Conservation (phyloP, 495 filamentous ascomycete species). For the Penicillium herquei region DNA sequence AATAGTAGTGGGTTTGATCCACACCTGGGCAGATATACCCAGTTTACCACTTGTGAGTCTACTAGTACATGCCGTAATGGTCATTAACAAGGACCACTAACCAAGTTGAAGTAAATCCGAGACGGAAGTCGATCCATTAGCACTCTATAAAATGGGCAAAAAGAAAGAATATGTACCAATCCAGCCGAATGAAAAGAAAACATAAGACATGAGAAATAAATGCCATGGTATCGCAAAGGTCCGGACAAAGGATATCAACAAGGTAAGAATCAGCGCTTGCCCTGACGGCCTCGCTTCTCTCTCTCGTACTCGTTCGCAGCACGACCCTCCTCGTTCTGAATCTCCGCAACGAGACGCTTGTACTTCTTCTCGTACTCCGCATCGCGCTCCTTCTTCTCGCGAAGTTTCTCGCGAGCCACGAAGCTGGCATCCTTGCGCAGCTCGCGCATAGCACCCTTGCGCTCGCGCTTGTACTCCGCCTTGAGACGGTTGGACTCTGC, state of each 20-base stretch:
- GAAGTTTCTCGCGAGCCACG: conserved; percentile 81
- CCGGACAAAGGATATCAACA: neutral
- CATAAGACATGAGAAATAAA: conserved; percentile 8
- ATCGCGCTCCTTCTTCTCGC: conserved; percentile 89
- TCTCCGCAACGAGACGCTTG: conserved; percentile 85
- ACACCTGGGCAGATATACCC: no score
- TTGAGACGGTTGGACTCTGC: conserved; percentile 76
- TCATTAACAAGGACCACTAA: no score
- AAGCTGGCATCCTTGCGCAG: conserved; percentile 92
- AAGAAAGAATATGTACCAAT: conserved; percentile 26
- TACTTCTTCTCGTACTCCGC: conserved; percentile 92
- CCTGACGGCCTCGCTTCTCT: conserved; percentile 68
- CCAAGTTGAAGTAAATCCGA: no score
- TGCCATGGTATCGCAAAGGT: conserved; percentile 1
- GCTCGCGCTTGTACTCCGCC: conserved; percentile 89
- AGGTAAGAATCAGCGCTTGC: conserved; percentile 48
- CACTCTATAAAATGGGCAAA: neutral
- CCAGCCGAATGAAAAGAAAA: conserved; percentile 17
- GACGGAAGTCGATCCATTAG: no score
- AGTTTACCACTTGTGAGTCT: no score
- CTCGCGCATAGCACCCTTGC: conserved; percentile 92
- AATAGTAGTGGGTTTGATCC: no score
- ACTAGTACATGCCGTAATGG: no score
- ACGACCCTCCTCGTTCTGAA: conserved; percentile 87
- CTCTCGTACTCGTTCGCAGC: conserved; percentile 87